A percentile compares a stretch with the other conserved stretches of the same genome.
phyloP scores from a whole-genome alignment of 2,329 filamentous ascomycete genomes.

The Calonectria leucothoes region DNA sequence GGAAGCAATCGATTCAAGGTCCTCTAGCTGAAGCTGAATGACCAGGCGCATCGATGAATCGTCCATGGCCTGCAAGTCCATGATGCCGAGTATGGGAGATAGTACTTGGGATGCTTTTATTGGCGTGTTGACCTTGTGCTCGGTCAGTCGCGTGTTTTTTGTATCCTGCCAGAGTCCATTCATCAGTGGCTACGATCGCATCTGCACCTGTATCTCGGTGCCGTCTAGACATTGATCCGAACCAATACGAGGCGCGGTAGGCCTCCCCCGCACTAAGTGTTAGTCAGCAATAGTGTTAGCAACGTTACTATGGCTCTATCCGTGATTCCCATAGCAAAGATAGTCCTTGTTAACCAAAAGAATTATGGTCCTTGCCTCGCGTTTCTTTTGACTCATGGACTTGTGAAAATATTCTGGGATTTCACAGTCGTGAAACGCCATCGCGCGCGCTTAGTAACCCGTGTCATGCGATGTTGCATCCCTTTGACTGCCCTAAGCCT shows the following conservation, averaged over 20 bases:
- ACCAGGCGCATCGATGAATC: not conserved
- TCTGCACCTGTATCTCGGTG: not conserved
- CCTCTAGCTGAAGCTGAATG: constrained; percentile 27
- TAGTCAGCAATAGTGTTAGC: not conserved
- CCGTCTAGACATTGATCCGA: not conserved
- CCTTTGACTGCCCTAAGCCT: no score
- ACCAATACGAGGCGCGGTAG: not conserved
- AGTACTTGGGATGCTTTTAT: not conserved
- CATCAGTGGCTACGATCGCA: not conserved
- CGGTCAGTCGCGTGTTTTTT: not conserved
- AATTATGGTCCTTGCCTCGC: no score
- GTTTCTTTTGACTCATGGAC: no score
- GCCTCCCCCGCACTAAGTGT: not conserved
- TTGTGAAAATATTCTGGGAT: no score
- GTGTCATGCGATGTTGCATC: no score
- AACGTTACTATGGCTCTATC: no score
- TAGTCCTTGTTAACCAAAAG: no score
- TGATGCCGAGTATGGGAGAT: not conserved
- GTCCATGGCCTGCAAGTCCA: not conserved
- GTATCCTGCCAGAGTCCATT: not conserved
- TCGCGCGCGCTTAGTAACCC: no score
- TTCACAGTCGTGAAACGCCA: no score
- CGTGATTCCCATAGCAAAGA: no score
- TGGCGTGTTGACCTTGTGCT: not conserved
- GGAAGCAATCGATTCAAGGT: not conserved